phyloP scores from a whole-genome alignment of 2,329 filamentous ascomycete genomes.

The Trichophyton verrucosum region DNA sequence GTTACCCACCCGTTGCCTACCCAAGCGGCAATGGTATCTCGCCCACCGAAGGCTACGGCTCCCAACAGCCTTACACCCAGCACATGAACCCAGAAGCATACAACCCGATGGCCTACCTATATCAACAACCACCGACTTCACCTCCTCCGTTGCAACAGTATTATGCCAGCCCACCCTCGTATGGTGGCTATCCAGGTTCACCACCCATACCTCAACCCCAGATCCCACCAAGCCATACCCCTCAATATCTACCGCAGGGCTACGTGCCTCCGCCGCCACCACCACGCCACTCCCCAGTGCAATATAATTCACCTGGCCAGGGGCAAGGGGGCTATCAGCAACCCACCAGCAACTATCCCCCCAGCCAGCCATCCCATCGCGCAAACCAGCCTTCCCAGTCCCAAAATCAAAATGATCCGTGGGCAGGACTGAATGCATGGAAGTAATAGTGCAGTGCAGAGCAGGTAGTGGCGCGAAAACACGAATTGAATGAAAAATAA shows the following conservation, averaged over 20 bases:
- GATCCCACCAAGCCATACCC: conserved; percentile 23
- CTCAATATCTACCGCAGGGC: conserved; percentile 44
- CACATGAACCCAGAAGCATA: conserved; percentile 34
- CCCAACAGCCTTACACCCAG: conserved; percentile 14
- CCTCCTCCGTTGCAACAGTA: conserved; percentile 33
- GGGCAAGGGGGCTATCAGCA: conserved; percentile 21
- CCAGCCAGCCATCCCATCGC: not conserved
- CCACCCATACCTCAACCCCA: conserved; percentile 18
- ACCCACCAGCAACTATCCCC: conserved; percentile 44
- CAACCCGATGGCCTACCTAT: conserved; percentile 41
- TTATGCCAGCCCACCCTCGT: conserved; percentile 24
- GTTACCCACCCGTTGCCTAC: not conserved
- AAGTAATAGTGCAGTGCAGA: conserved; percentile 35
- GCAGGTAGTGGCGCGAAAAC: not conserved
- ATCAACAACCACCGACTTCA: conserved; percentile 29
- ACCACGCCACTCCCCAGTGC: conserved; percentile 46
- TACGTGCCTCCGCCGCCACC: conserved; percentile 58
- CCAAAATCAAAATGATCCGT: conserved; percentile 43
- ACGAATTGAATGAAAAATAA: not conserved
- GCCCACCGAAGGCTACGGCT: conserved; percentile 15
- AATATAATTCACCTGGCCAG: conserved; percentile 30
- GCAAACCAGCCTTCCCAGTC: conserved; percentile 13
- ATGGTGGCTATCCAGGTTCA: conserved; percentile 25
- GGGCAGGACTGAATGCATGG: conserved; percentile 59
- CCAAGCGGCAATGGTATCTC: conserved; percentile 14